phyloP scores from a whole-genome alignment of 257 asterid genomes.

The Salvia miltiorrhiza region DNA sequence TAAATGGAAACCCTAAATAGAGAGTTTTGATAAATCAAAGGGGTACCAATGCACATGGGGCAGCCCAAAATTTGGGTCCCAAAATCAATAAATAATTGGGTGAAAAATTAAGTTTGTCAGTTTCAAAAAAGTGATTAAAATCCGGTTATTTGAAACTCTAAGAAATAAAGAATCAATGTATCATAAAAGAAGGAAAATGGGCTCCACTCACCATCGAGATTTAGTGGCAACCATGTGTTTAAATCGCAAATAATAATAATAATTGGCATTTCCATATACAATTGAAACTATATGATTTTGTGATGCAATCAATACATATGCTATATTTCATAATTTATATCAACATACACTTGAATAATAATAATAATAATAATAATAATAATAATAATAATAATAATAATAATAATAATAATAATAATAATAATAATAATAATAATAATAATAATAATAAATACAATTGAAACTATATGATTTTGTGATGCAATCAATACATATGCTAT shows the following conservation, averaged over 20 bases:
- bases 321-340: not conserved
- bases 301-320: not conserved
- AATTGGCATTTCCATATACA: not conserved
- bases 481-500: not conserved
- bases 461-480: not conserved
- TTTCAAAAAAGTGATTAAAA: conserved; percentile 29
- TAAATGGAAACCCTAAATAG: conserved; percentile 24
- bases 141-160: conserved; percentile 25
- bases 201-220: conserved; percentile 25
- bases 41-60: conserved; percentile 38
- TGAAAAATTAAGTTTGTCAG: conserved; percentile 22
- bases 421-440: too few species aligned
- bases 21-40: conserved; percentile 26
- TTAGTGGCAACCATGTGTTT: conserved; percentile 37
- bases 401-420: too few species aligned
- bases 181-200: conserved; percentile 24
- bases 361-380: too few species aligned
- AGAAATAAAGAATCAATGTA: conserved; percentile 3
- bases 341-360: too few species aligned
- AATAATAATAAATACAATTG: too few species aligned
- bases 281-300: conserved; percentile 1
- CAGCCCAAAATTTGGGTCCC: conserved; percentile 31
- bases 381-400: too few species aligned
- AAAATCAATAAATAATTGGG: conserved; percentile 19
- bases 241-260: not conserved